Evolutionary conservation across 345 rosid species (phyloP).

Genomic region (Pistacia vera): DNA sequence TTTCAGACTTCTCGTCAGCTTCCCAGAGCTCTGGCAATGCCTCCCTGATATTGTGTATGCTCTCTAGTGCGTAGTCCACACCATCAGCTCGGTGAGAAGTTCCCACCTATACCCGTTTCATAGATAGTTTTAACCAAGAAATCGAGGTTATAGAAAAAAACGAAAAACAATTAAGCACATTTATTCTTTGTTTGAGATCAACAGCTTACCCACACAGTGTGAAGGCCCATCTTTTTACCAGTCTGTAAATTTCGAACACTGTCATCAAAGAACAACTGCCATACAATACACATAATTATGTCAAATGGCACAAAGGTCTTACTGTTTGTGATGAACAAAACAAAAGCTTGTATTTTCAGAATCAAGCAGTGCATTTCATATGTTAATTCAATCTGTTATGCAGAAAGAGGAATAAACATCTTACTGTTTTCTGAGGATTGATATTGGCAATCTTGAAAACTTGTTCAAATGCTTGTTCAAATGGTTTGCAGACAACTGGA

Average conservation of each 20-base stretch:
- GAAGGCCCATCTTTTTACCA: conserved; percentile 73
- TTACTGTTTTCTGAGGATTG: conserved; percentile 78
- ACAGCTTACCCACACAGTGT: conserved; percentile 77
- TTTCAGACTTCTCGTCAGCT: conserved; percentile 52
- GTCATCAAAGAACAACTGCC: conserved; percentile 91
- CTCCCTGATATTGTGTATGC: conserved; percentile 87
- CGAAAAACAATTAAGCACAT: neutral
- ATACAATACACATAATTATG: neutral
- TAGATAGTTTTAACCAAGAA: neutral
- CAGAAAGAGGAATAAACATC: conserved; percentile 12
- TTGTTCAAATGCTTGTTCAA: conserved; percentile 67
- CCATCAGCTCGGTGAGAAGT: conserved; percentile 59
- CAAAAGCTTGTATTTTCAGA: neutral
- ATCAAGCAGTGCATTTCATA: neutral
- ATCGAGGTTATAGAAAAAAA: neutral
- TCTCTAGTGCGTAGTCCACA: conserved; percentile 80
- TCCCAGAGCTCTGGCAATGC: conserved; percentile 92
- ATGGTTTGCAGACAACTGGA: conserved; percentile 86
- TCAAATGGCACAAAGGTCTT: neutral
- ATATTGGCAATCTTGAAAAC: conserved; percentile 73
- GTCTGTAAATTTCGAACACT: conserved; percentile 77
- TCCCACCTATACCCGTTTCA: conserved; percentile 53
- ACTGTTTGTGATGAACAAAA: neutral
- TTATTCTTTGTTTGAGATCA: neutral
- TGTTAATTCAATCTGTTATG: neutral